Percentiles rank a stretch among this genome's conserved stretches.
Conservation (phyloP, 2,329 filamentous ascomycete species). For the Calonectria fujianensis region DNA sequence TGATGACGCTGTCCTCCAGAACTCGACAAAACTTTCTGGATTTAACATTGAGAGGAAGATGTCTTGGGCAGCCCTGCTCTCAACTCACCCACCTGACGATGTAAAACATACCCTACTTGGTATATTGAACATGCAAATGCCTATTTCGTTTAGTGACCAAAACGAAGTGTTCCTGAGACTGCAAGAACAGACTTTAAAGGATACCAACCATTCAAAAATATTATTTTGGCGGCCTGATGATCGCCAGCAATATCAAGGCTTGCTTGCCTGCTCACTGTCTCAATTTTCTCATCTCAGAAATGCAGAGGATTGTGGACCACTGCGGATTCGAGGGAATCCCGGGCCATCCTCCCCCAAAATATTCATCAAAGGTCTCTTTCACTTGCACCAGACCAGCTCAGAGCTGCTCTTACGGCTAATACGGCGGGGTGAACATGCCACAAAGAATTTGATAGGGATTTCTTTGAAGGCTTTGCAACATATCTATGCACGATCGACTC, state of each 20-base stretch:
- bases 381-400: not conserved
- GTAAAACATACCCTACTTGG: constrained; percentile 56
- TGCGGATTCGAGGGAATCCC: not conserved
- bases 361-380: not conserved
- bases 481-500: not conserved
- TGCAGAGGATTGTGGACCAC: no score
- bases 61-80: constrained; percentile 22
- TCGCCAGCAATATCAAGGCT: constrained; percentile 7
- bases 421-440: not conserved
- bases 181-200: constrained; percentile 46
- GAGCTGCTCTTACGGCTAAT: not conserved
- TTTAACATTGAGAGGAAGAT: constrained; percentile 13
- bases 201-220: constrained; percentile 33
- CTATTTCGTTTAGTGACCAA: constrained; percentile 55
- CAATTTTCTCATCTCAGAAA: constrained; percentile 13
- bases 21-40: not conserved
- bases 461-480: not conserved
- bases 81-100: constrained; percentile 50
- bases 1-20: not conserved
- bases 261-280: not conserved
- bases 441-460: not conserved
- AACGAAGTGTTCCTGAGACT: constrained; percentile 50
- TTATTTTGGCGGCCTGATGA: constrained; percentile 12
- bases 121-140: constrained; percentile 55
- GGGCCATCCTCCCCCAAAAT: not conserved